phyloP scores from a whole-genome alignment of 2,329 filamentous ascomycete genomes.

The Helotiales sp. region DNA sequence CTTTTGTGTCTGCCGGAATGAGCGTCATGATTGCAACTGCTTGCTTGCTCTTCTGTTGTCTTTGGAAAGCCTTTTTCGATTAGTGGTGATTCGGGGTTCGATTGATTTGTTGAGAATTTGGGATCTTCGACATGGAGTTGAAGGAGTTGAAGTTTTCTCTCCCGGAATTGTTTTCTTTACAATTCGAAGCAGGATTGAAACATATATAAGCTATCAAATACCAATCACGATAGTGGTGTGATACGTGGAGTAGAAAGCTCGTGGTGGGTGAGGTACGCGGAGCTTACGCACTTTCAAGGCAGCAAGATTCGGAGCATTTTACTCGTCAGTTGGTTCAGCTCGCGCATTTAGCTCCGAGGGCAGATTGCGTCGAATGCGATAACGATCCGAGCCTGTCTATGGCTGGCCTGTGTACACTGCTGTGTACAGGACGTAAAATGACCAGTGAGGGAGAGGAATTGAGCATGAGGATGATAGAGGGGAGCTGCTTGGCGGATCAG shows the following conservation, averaged over 20 bases:
- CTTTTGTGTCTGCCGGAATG: slow-evolving; percentile 27
- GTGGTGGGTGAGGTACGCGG: not conserved
- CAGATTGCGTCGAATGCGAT: not conserved
- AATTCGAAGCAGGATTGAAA: not conserved
- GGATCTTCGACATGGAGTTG: not conserved
- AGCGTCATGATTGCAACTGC: slow-evolving; percentile 13
- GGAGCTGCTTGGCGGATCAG: not conserved
- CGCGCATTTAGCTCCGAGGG: not conserved
- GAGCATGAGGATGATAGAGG: not conserved
- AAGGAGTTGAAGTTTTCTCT: not conserved
- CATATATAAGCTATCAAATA: not conserved
- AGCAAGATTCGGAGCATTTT: not conserved
- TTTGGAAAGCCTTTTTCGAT: not conserved
- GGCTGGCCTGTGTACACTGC: not conserved
- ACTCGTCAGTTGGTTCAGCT: not conserved
- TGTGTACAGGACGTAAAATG: not conserved
- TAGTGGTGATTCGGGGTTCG: not conserved
- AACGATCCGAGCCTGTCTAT: not conserved
- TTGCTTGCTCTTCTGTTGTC: not conserved
- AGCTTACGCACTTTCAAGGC: slow-evolving; percentile 3
- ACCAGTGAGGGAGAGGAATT: not conserved
- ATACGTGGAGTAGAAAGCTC: not conserved
- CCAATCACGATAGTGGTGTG: not conserved
- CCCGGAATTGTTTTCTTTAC: not conserved
- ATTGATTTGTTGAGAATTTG: not conserved